Evolutionary conservation across 306 rosid species (phyloP).

Genomic region (Spatholobus suberectus): DNA sequence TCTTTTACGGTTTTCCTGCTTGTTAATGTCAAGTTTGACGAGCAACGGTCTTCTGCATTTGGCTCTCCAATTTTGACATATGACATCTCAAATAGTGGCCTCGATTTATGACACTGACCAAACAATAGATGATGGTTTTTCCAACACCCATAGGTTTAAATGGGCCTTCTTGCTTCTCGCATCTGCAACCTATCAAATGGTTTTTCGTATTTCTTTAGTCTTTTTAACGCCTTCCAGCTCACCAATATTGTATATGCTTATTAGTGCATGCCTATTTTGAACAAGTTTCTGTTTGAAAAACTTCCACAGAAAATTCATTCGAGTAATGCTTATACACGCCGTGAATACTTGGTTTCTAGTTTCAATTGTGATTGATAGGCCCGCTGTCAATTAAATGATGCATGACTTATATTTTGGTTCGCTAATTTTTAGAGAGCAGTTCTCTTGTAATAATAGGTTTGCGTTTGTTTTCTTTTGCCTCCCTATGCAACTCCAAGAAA

Average conservation of each 20-base stretch:
- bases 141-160: neutral
- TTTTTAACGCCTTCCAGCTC: slow-evolving; percentile 35
- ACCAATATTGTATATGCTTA: neutral
- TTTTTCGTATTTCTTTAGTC: slow-evolving; percentile 10
- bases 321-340: neutral
- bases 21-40: slow-evolving; percentile 39
- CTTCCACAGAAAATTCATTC: neutral
- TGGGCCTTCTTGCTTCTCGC: slow-evolving; percentile 25
- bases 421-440: neutral
- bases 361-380: neutral
- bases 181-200: slow-evolving; percentile 20
- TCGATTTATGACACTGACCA: slow-evolving; percentile 35
- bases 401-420: neutral
- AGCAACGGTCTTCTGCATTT: slow-evolving; percentile 38
- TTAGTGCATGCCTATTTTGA: slow-evolving; percentile 11
- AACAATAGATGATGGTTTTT: slow-evolving; percentile 28
- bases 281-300: neutral
- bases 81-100: slow-evolving; percentile 53
- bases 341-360: neutral
- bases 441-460: neutral
- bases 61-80: slow-evolving; percentile 58
- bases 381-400: neutral
- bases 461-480: slow-evolving; percentile 3
- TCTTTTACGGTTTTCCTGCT: slow-evolving; percentile 26
- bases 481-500: neutral